Evolutionary conservation across 768 basidiomycete species (phyloP).

Genomic region (Sarcodon aspratus): DNA sequence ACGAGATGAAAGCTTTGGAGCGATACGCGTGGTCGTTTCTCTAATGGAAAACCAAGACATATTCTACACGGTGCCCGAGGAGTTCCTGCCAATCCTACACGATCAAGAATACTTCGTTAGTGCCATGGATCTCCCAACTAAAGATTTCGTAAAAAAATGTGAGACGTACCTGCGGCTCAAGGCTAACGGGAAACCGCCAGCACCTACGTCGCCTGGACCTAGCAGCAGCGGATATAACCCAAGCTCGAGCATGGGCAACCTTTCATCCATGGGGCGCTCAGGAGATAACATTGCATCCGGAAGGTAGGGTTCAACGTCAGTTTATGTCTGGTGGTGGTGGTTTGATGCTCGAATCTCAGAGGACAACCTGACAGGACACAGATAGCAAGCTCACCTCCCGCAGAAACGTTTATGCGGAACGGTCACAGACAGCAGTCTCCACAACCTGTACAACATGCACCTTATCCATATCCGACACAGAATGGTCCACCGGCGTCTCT

Average conservation of each 20-base stretch:
- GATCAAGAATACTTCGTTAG: constrained; percentile 90
- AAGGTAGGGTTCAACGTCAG: constrained; percentile 3
- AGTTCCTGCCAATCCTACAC: constrained; percentile 75
- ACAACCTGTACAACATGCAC: constrained; percentile 30
- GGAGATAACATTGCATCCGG: constrained; percentile 11
- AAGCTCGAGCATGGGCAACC: constrained; percentile 14
- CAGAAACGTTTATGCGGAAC: constrained; percentile 24
- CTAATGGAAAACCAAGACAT: constrained; percentile 91
- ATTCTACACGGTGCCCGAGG: constrained; percentile 88
- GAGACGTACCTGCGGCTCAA: constrained; percentile 80
- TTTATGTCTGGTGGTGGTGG: neutral
- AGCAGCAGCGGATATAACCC: constrained; percentile 29
- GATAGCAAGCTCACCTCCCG: constrained; percentile 25
- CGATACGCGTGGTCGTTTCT: constrained; percentile 76
- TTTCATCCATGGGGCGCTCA: constrained; percentile 11
- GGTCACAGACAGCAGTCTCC: constrained; percentile 17
- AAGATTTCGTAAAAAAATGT: constrained; percentile 93
- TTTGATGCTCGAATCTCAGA: constrained; percentile 10
- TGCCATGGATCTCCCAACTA: constrained; percentile 80
- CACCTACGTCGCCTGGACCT: constrained; percentile 22
- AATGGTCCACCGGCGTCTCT: constrained; percentile 29
- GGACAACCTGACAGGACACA: too few species aligned
- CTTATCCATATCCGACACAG: constrained; percentile 33
- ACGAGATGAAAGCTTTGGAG: constrained; percentile 86
- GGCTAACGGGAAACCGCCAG: constrained; percentile 42